Evolutionary conservation across 2,329 filamentous ascomycete species (phyloP).

Genomic region (Xylaria sp.): DNA sequence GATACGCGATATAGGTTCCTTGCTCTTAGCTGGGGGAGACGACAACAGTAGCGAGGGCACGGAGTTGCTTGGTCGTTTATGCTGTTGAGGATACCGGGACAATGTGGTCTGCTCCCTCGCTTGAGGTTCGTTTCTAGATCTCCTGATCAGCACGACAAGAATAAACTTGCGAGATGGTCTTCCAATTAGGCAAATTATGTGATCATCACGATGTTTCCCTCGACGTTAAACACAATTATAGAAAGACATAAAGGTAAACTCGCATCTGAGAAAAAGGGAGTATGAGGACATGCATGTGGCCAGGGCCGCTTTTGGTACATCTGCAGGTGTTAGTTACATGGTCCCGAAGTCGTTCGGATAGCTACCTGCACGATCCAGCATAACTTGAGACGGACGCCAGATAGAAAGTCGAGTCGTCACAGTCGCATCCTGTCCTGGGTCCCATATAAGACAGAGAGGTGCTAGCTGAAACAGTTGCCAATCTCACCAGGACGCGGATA

Average conservation of each 20-base stretch:
- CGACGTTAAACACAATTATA: constrained; percentile 17
- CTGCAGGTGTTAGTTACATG: constrained; percentile 12
- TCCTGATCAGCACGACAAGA: constrained; percentile 35
- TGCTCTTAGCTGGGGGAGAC: constrained; percentile 3
- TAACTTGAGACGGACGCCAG: constrained; percentile 28
- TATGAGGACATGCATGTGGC: constrained; percentile 1
- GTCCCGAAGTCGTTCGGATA: constrained; percentile 13
- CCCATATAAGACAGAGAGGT: constrained; percentile 16
- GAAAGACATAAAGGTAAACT: constrained; percentile 1
- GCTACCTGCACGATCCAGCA: constrained; percentile 26
- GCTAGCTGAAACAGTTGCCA: constrained; percentile 29
- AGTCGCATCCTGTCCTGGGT: constrained; percentile 11
- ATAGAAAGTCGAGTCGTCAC: constrained; percentile 18
- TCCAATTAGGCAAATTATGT: constrained; percentile 33
- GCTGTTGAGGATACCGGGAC: constrained; percentile 15
- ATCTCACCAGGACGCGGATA: constrained; percentile 26
- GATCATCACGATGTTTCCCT: constrained; percentile 31
- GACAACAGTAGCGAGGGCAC: constrained; percentile 9
- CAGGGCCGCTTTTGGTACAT: constrained; percentile 4
- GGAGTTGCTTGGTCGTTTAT: constrained; percentile 30
- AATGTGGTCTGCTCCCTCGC: constrained; percentile 9
- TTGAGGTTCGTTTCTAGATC: constrained; percentile 38
- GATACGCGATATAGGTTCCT: constrained; percentile 22
- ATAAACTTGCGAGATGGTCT: constrained; percentile 19
- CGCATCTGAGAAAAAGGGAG: neutral